These are phyloP conservation scores for Xylariaceae sp. DNA, from an alignment of 2,329 filamentous ascomycete species.

Conservation along the genomic window DNA sequence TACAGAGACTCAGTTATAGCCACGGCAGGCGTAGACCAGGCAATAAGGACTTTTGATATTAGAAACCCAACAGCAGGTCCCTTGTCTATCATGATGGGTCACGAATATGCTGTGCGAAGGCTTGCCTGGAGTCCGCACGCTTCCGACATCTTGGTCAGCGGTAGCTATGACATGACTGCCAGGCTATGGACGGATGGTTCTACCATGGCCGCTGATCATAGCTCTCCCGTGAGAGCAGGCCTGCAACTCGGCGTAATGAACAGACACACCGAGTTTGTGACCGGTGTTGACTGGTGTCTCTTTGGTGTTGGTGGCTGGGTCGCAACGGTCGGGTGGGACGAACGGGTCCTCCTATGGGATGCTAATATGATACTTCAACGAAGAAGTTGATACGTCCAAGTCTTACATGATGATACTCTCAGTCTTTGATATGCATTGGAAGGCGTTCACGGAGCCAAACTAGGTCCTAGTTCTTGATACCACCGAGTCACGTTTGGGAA, in stretches of 20 bases:
- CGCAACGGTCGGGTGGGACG: constrained; percentile 91
- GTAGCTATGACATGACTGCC: constrained; percentile 97
- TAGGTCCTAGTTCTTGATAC: constrained; percentile 16
- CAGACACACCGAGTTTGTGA: constrained; percentile 90
- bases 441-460: constrained; percentile 15
- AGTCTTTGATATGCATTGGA: constrained; percentile 13
- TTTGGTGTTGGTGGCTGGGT: constrained; percentile 96
- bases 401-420: background rate
- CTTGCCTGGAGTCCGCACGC: constrained; percentile 91
- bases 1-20: constrained; percentile 83
- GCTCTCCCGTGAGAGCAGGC: constrained; percentile 48
- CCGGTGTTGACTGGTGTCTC: constrained; percentile 95
- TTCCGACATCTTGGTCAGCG: constrained; percentile 80
- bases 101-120: constrained; percentile 84
- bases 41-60: constrained; percentile 87
- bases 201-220: constrained; percentile 35
- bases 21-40: constrained; percentile 81
- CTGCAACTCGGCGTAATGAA: constrained; percentile 83
- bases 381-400: constrained; percentile 7
- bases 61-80: constrained; percentile 70
- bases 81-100: constrained; percentile 69
- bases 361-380: constrained; percentile 45
- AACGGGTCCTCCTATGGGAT: constrained; percentile 88
- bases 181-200: constrained; percentile 82
- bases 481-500: constrained; percentile 6